Evolutionary conservation across 176 grass and related monocot species (phyloP).

Genomic region (Ensete glaucum): DNA sequence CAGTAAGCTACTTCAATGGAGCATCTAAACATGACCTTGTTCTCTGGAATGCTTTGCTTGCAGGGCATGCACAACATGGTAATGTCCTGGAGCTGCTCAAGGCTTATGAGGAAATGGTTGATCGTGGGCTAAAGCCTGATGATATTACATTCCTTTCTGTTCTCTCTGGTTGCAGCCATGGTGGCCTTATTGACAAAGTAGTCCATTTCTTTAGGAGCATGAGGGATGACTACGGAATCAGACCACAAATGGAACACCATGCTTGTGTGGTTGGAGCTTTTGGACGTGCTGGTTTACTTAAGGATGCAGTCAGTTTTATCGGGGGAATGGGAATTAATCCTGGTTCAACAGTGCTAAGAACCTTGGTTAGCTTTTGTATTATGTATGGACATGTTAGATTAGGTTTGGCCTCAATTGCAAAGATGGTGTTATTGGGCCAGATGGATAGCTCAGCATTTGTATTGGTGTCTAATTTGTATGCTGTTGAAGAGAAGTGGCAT

Average conservation of each 20-base stretch:
- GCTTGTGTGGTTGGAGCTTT: slow-evolving; percentile 11
- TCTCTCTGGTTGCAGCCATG: slow-evolving; percentile 14
- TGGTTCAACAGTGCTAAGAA: slow-evolving; percentile 9
- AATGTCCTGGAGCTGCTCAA: slow-evolving; percentile 1
- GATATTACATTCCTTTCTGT: slow-evolving; percentile 11
- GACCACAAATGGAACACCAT: slow-evolving; percentile 9
- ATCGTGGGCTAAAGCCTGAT: slow-evolving; percentile 2
- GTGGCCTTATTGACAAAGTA: slow-evolving; percentile 5
- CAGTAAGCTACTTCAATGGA: background rate
- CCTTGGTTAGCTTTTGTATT: slow-evolving; percentile 12
- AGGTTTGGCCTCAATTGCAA: slow-evolving; percentile 11
- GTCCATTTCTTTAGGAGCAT: background rate
- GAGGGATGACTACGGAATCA: slow-evolving; percentile 3
- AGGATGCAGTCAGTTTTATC: slow-evolving; percentile 6
- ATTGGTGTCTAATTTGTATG: slow-evolving; percentile 13
- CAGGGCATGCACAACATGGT: slow-evolving; percentile 15
- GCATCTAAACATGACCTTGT: slow-evolving; percentile 15
- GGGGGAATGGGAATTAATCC: slow-evolving; percentile 3
- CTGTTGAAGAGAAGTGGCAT: slow-evolving; percentile 7
- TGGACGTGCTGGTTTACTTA: slow-evolving; percentile 12
- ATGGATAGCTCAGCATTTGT: slow-evolving; percentile 15
- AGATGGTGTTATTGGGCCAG: slow-evolving; percentile 10
- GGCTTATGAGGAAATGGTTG: background rate
- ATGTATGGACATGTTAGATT: slow-evolving; percentile 6
- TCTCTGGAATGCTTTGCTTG: slow-evolving; percentile 17